Evolutionary conservation across 2,329 filamentous ascomycete species (phyloP).

Genomic region (Cladosporium colombiae): DNA sequence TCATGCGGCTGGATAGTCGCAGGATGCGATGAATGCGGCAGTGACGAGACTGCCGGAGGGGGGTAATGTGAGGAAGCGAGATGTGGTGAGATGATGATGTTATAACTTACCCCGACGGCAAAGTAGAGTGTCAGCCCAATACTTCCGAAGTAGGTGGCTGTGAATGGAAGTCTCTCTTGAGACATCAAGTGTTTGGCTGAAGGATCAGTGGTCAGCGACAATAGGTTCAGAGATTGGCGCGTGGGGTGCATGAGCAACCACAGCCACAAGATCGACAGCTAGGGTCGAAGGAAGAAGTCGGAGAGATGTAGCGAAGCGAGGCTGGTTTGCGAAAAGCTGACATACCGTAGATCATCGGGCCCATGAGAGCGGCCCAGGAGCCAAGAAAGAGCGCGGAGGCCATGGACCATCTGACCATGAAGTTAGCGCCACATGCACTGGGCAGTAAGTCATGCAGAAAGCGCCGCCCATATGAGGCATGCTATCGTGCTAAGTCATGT

Average conservation of each 20-base stretch:
- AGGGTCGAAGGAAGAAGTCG: constrained; percentile 16
- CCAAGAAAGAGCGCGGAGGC: constrained; percentile 86
- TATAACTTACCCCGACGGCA: constrained; percentile 76
- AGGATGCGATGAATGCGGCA: constrained; percentile 23
- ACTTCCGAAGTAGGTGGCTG: constrained; percentile 90
- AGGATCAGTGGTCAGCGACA: constrained; percentile 19
- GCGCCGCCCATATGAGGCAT: constrained; percentile 12
- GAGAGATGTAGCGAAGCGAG: constrained; percentile 13
- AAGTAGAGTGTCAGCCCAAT: constrained; percentile 90
- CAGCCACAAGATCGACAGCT: constrained; percentile 19
- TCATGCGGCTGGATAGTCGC: constrained; percentile 22
- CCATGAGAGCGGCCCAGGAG: constrained; percentile 95
- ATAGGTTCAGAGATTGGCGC: constrained; percentile 16
- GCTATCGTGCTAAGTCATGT: constrained; percentile 18
- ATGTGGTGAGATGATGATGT: constrained; percentile 16
- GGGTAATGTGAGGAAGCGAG: constrained; percentile 19
- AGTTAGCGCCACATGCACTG: constrained; percentile 20
- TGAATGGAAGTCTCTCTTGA: constrained; percentile 83
- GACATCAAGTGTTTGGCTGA: constrained; percentile 77
- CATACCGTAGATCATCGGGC: constrained; percentile 72
- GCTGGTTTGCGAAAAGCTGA: constrained; percentile 21
- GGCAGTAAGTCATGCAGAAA: constrained; percentile 14
- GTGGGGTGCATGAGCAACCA: constrained; percentile 18
- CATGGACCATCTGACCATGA: constrained; percentile 76
- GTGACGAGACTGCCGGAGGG: constrained; percentile 13